A percentile compares a stretch with the other conserved stretches of the same genome.
Evolutionary conservation across 495 filamentous ascomycete genomes (phyloP).

Genomic region (Hypomontagnella monticulosa): DNA sequence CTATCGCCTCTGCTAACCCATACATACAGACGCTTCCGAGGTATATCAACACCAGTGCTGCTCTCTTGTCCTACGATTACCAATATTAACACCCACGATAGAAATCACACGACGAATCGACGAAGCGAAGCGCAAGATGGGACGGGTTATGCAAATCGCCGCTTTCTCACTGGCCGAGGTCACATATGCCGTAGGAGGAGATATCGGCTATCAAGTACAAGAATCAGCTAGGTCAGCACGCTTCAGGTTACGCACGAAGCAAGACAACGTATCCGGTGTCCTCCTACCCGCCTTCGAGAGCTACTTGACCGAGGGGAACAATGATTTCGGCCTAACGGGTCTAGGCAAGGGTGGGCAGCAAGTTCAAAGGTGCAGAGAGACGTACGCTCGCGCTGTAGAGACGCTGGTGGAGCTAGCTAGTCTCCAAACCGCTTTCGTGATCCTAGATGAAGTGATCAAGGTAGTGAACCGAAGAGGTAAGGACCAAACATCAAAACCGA

Average conservation of each 20-base stretch:
- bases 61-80: not conserved
- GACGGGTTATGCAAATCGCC: constrained; percentile 98
- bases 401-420: constrained; percentile 96
- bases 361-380: constrained; percentile 92
- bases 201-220: constrained; percentile 96
- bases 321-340: constrained; percentile 96
- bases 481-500: constrained; percentile 25
- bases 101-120: constrained; percentile 98
- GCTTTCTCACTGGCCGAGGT: constrained; percentile 98
- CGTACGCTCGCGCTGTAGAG: constrained; percentile 96
- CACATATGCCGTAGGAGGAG: constrained; percentile 94
- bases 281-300: constrained; percentile 93
- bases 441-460: constrained; percentile 98
- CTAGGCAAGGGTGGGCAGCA: constrained; percentile 98
- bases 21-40: constrained; percentile 79
- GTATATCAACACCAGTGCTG: constrained; percentile 54
- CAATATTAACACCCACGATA: constrained; percentile 42
- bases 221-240: constrained; percentile 92
- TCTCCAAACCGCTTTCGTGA: constrained; percentile 95
- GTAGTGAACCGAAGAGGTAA: constrained; percentile 94
- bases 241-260: constrained; percentile 91
- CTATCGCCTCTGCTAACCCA: constrained; percentile 18
- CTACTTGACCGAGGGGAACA: constrained; percentile 84
- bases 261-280: constrained; percentile 98
- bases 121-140: constrained; percentile 99